Base-by-base conservation (phyloP, 2,329 filamentous ascomycete species). In the Chaetomiaceae sp. region DNA sequence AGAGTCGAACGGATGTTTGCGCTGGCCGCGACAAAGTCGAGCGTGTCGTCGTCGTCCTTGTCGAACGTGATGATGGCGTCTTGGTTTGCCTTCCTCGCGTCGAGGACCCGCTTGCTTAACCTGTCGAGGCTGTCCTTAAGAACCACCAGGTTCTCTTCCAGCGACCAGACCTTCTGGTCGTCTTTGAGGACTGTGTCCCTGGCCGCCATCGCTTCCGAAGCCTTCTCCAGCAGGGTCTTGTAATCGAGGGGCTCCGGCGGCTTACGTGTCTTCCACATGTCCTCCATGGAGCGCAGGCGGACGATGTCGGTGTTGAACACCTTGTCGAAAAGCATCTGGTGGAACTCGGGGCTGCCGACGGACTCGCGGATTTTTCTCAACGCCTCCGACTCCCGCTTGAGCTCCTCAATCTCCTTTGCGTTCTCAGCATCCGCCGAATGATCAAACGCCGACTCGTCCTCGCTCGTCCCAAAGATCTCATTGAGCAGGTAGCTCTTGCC, bases 401-500 rank as follows among this genome's bases (percentile, higher is more conserved):
- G 72, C 61, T 96, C 94, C 57, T 85, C 87, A 42, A 99, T 95
- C 71, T 99, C 94, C 47, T 86, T 75, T 6, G 86, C 76, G 69
- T 97, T 96, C 46, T 96, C 90, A 6, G 82, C 78, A 66, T 95
- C 87, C 61, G 87, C 82, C 1, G 88, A 86, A 61, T 88, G 82
- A 65, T 96, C 91, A 57, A 97, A 81, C 1, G 84, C 80, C 1
- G 87, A 80, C 59, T 92, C 87, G 56, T 96, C 90, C 69, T 97
- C 92, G 63, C 90, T 95, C 3, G 84, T 83, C 17, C 94, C 94
- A 63, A 96, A 99, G 7, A 99, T 84, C 69, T 99, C 94, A 61
- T 90, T 94, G 56, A 99, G 81, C 8, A 99, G 79, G 69, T 97
- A 99, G 68, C 91, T 96, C 73, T 97, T 99, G 19, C 83, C 92